phyloP scores from a whole-genome alignment of 495 filamentous ascomycete species.

The Penicillium goetzii region DNA sequence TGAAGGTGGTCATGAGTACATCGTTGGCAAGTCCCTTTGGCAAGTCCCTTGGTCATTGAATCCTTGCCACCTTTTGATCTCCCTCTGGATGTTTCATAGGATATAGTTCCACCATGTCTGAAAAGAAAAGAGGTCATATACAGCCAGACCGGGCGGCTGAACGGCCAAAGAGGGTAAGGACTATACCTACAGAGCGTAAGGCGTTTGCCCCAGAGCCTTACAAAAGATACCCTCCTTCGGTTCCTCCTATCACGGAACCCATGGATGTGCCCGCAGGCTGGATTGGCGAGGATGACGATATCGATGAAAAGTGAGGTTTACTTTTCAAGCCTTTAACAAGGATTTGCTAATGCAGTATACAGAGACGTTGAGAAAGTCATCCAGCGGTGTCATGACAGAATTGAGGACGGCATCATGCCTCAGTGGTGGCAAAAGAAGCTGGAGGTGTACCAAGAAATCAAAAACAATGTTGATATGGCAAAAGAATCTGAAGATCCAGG shows the following conservation, averaged over 20 bases:
- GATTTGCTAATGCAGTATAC: not conserved
- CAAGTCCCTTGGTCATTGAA: not conserved
- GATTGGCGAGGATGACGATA: not conserved
- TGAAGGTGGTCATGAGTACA: too few relatives aligned
- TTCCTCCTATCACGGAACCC: not conserved
- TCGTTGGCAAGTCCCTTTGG: not conserved
- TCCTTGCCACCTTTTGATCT: not conserved
- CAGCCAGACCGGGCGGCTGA: not conserved
- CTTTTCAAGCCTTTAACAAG: not conserved
- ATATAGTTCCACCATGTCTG: not conserved
- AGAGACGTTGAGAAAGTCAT: not conserved
- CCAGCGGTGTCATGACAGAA: slow-evolving; percentile 1
- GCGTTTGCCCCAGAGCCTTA: not conserved
- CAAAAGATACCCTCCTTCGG: not conserved
- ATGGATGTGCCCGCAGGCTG: not conserved
- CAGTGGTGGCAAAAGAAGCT: not conserved
- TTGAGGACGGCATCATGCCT: not conserved
- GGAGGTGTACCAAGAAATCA: not conserved
- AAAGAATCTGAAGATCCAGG: not conserved
- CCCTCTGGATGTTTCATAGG: not conserved
- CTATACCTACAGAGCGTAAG: not conserved
- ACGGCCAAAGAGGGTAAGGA: not conserved
- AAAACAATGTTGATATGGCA: not conserved
- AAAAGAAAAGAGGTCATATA: not conserved
- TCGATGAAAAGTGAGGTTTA: not conserved